Conservation (phyloP, 352 stramenopile species). For the Globisporangium splendens region DNA sequence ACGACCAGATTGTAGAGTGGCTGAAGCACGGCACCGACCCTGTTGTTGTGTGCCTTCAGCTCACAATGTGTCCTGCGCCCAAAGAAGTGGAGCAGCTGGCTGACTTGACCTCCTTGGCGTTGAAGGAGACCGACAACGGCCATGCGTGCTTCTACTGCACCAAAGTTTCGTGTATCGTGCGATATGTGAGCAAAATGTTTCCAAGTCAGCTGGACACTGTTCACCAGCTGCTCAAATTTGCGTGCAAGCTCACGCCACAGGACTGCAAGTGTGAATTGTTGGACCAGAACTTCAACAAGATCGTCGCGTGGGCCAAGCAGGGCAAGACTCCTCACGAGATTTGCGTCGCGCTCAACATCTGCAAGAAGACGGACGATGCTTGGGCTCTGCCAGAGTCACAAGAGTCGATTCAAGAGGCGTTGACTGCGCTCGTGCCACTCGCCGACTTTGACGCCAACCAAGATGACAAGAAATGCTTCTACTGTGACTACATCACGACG, state of each 20-base stretch:
- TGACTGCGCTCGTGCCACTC: constrained; percentile 7
- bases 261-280: constrained; percentile 17
- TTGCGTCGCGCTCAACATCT: constrained; percentile 13
- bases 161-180: constrained; percentile 6
- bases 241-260: constrained; percentile 11
- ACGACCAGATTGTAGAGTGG: constrained; percentile 75
- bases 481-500: constrained; percentile 62
- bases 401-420: constrained; percentile 12
- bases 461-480: constrained; percentile 33
- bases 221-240: constrained; percentile 3
- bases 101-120: constrained; percentile 1
- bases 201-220: constrained; percentile 10
- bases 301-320: constrained; percentile 9
- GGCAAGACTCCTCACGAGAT: constrained; percentile 10
- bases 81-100: constrained; percentile 2
- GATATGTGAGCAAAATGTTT: constrained; percentile 7
- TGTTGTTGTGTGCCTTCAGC: constrained; percentile 45
- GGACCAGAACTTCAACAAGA: constrained; percentile 15
- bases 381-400: background rate
- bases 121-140: background rate
- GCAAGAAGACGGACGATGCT: constrained; percentile 8
- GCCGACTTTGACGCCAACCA: background rate
- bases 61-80: constrained; percentile 53
- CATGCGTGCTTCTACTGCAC: constrained; percentile 14
- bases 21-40: constrained; percentile 67